Evolutionary conservation across 768 basidiomycete species (phyloP).

Genomic region (Pleurotus pulmonarius): DNA sequence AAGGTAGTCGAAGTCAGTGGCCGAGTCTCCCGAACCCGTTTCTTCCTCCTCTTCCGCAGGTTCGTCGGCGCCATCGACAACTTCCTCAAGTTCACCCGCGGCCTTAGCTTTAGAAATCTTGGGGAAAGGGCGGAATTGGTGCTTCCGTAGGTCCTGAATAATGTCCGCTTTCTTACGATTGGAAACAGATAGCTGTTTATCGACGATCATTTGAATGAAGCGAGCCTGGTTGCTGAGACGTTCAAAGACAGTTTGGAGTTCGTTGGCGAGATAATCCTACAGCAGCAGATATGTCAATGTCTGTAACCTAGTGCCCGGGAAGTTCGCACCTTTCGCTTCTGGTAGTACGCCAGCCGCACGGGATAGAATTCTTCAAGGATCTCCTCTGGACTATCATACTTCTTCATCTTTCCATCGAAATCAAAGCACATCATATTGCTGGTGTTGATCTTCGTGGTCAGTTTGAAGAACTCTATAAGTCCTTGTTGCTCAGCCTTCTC

Average conservation of each 20-base stretch:
- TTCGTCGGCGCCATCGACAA: conserved; percentile 46
- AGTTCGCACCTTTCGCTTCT: conserved; percentile 82
- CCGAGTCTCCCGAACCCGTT: conserved; percentile 25
- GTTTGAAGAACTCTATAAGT: conserved; percentile 86
- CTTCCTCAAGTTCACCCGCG: conserved; percentile 60
- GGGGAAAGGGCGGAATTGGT: conserved; percentile 89
- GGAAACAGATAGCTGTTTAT: conserved; percentile 74
- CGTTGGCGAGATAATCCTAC: conserved; percentile 81
- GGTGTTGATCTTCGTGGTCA: conserved; percentile 79
- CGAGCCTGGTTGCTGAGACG: conserved; percentile 92
- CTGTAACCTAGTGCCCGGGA: neutral
- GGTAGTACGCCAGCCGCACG: conserved; percentile 83
- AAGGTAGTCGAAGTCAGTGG: conserved; percentile 86
- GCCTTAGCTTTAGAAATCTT: conserved; percentile 69
- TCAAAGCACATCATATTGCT: conserved; percentile 99
- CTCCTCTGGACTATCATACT: conserved; percentile 85
- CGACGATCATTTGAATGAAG: conserved; percentile 95
- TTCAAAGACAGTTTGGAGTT: conserved; percentile 78
- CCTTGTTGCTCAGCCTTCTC: conserved; percentile 89
- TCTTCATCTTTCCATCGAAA: conserved; percentile 92
- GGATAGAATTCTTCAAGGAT: conserved; percentile 94
- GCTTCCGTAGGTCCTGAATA: conserved; percentile 74
- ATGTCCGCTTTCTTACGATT: conserved; percentile 89
- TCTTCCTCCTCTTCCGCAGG: conserved; percentile 40
- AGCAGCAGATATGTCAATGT: neutral